Base-by-base conservation (phyloP, 805 yeast species). In the Candida nemodendra region DNA sequence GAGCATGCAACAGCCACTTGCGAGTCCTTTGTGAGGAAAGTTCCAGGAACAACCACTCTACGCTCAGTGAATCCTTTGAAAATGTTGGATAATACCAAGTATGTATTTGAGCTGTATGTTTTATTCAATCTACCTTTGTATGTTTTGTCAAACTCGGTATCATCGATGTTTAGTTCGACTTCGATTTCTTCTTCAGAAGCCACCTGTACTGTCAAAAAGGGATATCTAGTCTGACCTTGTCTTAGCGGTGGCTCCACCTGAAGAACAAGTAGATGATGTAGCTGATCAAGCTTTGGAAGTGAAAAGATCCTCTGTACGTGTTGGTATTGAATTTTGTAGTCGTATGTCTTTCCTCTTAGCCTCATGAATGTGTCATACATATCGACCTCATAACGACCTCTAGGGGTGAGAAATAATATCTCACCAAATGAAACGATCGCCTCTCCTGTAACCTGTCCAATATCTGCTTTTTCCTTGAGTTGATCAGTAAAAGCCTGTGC, bases 311-410 rank as follows among this genome's bases (percentile, higher is more conserved):
- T 76, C 63, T 89, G 95, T 45, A 93, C 81, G 58, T 89, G 93
- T 55, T 81, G 75, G 64, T 86, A 91, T 61, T 85, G 96, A 43
- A 93, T 76, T 66, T 91, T 93, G 72, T 93, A 95, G 61, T 93
- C 99, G 66, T 93, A 93, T 2, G 98, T 93, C 65, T 91, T 93
- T 61, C 99, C 99, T 55, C 99, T 80, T 36, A 93, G 73, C 58
- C 98, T 80, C 64, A 93, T 76, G 35, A 93, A 84, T 21, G 78
- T 76, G 24, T 86, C 81, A 64, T 86, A 93, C 81, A 93, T 83
- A 63, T 91, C 97, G 53, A 93, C 84, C 62, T 93, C 98, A 62
- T 90, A 93, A 64, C 99, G 91, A 48, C 99, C 99, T 74, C 99
- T 82, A 54, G 99, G 99, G 1, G 98, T 93, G 42, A 93, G 78